Conservation (phyloP, 78 protist genomes). For the Tieghemostelium lacteum region DNA sequence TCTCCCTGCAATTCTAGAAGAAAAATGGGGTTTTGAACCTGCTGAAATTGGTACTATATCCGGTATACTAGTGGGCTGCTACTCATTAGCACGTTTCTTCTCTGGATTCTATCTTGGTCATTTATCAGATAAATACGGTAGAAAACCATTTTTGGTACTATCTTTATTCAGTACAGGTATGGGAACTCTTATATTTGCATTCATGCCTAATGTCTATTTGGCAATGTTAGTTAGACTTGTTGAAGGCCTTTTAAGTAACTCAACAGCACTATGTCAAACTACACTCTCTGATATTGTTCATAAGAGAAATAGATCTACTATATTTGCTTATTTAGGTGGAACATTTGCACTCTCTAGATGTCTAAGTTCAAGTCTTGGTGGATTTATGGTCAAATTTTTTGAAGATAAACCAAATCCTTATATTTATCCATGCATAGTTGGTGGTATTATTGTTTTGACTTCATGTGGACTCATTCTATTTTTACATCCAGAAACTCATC, state of each 20-base stretch:
- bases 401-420: constrained; percentile 28
- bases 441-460: constrained; percentile 49
- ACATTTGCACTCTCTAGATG: constrained; percentile 65
- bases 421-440: constrained; percentile 53
- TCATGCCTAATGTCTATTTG: constrained; percentile 40
- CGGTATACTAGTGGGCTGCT: constrained; percentile 39
- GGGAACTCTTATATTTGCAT: constrained; percentile 52
- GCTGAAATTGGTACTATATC: constrained; percentile 24
- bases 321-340: constrained; percentile 70
- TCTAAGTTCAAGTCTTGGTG: constrained; percentile 42
- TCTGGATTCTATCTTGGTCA: constrained; percentile 63
- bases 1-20: constrained; percentile 12
- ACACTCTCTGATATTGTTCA: constrained; percentile 67
- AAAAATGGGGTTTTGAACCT: constrained; percentile 25
- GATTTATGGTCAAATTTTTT: constrained; percentile 19
- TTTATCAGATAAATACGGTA: constrained; percentile 57
- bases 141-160: constrained; percentile 65
- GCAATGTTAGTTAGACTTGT: constrained; percentile 44
- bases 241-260: constrained; percentile 52
- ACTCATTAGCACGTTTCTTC: constrained; percentile 55
- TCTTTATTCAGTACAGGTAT: constrained; percentile 18
- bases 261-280: constrained; percentile 74
- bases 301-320: constrained; percentile 45
- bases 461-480: background rate
- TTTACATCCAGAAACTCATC: constrained; percentile 69